These are phyloP conservation scores for Arthrinium puccinioides DNA, from an alignment of 2,329 filamentous ascomycete genomes.

Conservation along the genomic window DNA sequence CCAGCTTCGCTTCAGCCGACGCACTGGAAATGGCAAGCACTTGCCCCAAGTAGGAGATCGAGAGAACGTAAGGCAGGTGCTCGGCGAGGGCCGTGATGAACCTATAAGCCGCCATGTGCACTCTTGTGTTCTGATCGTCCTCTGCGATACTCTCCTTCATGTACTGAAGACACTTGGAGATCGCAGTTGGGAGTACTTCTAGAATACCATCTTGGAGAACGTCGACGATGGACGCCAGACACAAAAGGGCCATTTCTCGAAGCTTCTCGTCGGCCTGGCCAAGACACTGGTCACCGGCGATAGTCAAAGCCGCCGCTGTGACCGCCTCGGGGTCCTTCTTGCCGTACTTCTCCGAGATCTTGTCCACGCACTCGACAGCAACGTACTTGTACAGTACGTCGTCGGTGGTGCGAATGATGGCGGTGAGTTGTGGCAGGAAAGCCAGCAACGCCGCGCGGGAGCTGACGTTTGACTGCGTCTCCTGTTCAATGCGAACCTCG, in stretches of 20 bases:
- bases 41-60: conserved; percentile 63
- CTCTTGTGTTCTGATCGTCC: conserved; percentile 46
- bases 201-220: conserved; percentile 82
- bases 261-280: conserved; percentile 66
- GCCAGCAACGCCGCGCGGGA: conserved; percentile 66
- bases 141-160: conserved; percentile 55
- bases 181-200: conserved; percentile 68
- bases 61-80: conserved; percentile 84
- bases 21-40: conserved; percentile 66
- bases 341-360: conserved; percentile 90
- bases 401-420: conserved; percentile 64
- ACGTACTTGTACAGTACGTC: conserved; percentile 75
- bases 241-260: conserved; percentile 77
- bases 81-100: conserved; percentile 75
- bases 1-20: conserved; percentile 58
- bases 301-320: conserved; percentile 64
- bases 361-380: conserved; percentile 83
- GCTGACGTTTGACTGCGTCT: conserved; percentile 58
- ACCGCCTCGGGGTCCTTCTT: conserved; percentile 81
- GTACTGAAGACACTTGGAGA: conserved; percentile 66
- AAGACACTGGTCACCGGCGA: conserved; percentile 70
- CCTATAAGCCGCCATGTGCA: conserved; percentile 78
- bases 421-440: conserved; percentile 72
- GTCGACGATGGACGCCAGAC: conserved; percentile 81
- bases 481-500: conserved; percentile 69